A percentile compares a stretch with the other conserved stretches of the same genome.
Conservation (phyloP, 768 basidiomycete genomes). For the Pilatotrama ljubarskyi region DNA sequence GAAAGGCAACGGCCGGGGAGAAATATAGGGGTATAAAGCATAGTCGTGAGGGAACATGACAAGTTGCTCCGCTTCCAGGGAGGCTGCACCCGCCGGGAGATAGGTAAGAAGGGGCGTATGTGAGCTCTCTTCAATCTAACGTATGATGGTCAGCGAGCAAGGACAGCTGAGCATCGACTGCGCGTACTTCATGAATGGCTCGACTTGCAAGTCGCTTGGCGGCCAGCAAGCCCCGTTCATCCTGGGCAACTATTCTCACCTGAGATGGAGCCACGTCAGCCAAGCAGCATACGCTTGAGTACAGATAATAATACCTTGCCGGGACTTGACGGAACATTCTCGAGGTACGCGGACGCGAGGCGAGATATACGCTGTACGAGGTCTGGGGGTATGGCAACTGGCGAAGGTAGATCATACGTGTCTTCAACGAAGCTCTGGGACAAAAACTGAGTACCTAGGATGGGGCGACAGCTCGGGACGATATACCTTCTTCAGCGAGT, state of each 20-base stretch:
- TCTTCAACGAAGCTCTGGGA: slow-evolving; percentile 34
- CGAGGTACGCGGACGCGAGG: slow-evolving; percentile 60
- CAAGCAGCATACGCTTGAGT: background rate
- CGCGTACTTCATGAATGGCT: slow-evolving; percentile 52
- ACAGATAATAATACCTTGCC: slow-evolving; percentile 42
- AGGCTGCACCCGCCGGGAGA: slow-evolving; percentile 15
- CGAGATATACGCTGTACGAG: slow-evolving; percentile 69
- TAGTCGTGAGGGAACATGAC: slow-evolving; percentile 43
- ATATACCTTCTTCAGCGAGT: slow-evolving; percentile 50
- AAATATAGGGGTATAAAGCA: slow-evolving; percentile 68
- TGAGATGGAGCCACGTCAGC: slow-evolving; percentile 25
- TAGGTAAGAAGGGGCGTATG: slow-evolving; percentile 23
- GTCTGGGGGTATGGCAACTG: slow-evolving; percentile 43
- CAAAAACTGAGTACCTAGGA: background rate
- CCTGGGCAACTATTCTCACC: slow-evolving; percentile 58
- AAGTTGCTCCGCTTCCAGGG: slow-evolving; percentile 2
- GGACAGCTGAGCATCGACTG: background rate
- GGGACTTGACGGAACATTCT: slow-evolving; percentile 42
- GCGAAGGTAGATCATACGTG: slow-evolving; percentile 45
- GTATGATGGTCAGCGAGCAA: background rate
- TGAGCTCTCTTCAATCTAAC: background rate
- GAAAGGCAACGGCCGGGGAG: slow-evolving; percentile 51
- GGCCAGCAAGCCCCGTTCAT: slow-evolving; percentile 37
- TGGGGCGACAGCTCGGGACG: background rate
- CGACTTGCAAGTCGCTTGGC: slow-evolving; percentile 57